phyloP scores from a whole-genome alignment of 352 stramenopile genomes.

The Nothophytophthora sp. region DNA sequence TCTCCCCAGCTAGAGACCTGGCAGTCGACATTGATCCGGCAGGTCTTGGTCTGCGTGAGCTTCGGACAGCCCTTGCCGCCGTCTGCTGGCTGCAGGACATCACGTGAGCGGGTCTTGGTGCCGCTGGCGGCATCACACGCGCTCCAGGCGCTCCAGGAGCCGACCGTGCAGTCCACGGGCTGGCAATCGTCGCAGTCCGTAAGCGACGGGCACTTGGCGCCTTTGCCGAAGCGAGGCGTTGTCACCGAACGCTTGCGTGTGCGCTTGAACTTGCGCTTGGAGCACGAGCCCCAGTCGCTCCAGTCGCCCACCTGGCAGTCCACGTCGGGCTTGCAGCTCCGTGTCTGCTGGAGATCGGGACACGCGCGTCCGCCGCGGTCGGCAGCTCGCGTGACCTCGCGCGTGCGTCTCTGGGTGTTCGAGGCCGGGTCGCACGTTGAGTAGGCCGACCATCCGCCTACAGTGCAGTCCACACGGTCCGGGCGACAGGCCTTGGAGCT shows the following conservation, averaged over 20 bases:
- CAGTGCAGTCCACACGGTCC: slow-evolving; percentile 47
- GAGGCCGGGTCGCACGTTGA: slow-evolving; percentile 41
- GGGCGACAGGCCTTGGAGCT: slow-evolving; percentile 35
- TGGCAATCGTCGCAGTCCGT: slow-evolving; percentile 37
- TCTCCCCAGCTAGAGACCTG: slow-evolving; percentile 48
- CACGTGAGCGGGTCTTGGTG: slow-evolving; percentile 40
- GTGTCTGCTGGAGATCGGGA: slow-evolving; percentile 30
- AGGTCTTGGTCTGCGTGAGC: slow-evolving; percentile 31
- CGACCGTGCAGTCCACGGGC: slow-evolving; percentile 48
- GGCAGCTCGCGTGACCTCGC: slow-evolving; percentile 31
- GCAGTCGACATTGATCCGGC: slow-evolving; percentile 43
- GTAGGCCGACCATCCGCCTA: slow-evolving; percentile 50
- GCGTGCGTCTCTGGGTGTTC: slow-evolving; percentile 50
- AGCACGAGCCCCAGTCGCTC: slow-evolving; percentile 39
- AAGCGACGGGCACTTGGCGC: slow-evolving; percentile 36
- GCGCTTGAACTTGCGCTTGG: slow-evolving; percentile 28
- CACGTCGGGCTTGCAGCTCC: slow-evolving; percentile 39
- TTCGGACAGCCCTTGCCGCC: slow-evolving; percentile 44
- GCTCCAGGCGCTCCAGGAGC: slow-evolving; percentile 45
- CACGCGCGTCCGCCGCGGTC: slow-evolving; percentile 41
- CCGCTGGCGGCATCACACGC: slow-evolving; percentile 29
- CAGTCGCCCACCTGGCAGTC: slow-evolving; percentile 70
- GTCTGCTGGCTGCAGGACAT: slow-evolving; percentile 24
- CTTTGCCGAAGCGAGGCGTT: slow-evolving; percentile 27
- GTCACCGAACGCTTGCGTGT: slow-evolving; percentile 41